Evolutionary conservation across 805 yeast species (phyloP).

Genomic region (Wickerhamiella parazyma): DNA sequence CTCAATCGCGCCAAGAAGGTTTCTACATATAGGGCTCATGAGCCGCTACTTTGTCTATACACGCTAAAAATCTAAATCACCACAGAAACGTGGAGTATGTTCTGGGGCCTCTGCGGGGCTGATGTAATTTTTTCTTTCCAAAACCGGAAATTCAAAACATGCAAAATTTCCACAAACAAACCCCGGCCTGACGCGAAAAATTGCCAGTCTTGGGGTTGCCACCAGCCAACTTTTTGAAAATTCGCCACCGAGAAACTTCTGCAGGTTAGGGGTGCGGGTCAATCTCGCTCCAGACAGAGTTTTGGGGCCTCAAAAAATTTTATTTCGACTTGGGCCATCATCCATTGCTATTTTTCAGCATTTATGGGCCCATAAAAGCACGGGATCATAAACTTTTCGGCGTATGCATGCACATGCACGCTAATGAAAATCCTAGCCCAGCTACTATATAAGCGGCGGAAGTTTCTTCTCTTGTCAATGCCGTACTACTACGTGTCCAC

Average conservation of each 20-base stretch:
- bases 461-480: constrained; percentile 12
- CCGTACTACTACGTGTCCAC: constrained; percentile 23
- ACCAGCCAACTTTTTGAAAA: not conserved
- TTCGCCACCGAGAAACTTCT: not conserved
- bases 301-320: not conserved
- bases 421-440: constrained; percentile 6
- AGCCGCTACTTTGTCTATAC: no score
- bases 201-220: not conserved
- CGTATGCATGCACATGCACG: constrained; percentile 8
- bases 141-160: not conserved
- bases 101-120: not conserved
- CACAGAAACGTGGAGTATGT: not conserved
- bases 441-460: constrained; percentile 5
- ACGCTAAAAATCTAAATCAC: no score
- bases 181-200: not conserved
- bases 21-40: no score
- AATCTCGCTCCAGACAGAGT: not conserved
- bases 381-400: not conserved
- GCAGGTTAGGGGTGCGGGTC: not conserved
- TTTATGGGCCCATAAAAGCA: no score
- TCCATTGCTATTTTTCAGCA: not conserved
- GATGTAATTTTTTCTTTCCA: not conserved
- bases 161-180: not conserved
- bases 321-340: not conserved
- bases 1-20: no score